Evolutionary conservation across 495 filamentous ascomycete species (phyloP), one percentile per base, ranked within the genome.

Genomic region (Hamigera avellanea): DNA sequence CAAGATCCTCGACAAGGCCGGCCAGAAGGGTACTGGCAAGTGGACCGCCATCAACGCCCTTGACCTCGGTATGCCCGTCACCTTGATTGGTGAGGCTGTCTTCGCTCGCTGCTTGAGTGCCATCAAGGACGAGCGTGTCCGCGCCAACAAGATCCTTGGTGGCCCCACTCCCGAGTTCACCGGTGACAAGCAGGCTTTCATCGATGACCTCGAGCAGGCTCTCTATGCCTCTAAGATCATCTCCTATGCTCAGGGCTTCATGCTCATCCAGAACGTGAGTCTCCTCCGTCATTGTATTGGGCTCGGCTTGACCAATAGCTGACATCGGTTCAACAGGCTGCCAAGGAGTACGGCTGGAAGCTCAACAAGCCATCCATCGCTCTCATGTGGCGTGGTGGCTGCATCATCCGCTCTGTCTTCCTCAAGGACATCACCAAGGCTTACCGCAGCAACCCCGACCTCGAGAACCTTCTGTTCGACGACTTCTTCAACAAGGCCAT

Each of bases 401-500:
- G 91, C 79, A 98, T 98, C 59, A 98, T 98, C 68, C 91, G 91
- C 64, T 96, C 93, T 44, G 91, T 98, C 57, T 98, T 98, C 86
- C 70, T 98, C 42, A 95, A 95, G 75, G 88, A 98, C 59, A 98
- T 98, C 69, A 98, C 93, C 44, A 79, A 78, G 38, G 91, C 91
- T 32, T 98, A 95, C 76, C 87, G 91, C 64, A 78, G 74, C 33
- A 78, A 95, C 71, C 83, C 87, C 33, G 85, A 98, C 40, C 80
- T 98, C 32, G 86, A 98, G 78, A 98, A 98, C 70, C 72, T 98
- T 40, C 72, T 98, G 45, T 98, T 96, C 64, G 83, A 95, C 56
- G 84, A 93, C 56, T 98, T 98, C 78, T 98, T 98, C 80, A 95
- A 91, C 72, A 82, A 85, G 66, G 91, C 91, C 48, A 96, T 98